Base-by-base conservation (phyloP, 2,329 filamentous ascomycete genomes). In the Sclerotinia glacialis region DNA sequence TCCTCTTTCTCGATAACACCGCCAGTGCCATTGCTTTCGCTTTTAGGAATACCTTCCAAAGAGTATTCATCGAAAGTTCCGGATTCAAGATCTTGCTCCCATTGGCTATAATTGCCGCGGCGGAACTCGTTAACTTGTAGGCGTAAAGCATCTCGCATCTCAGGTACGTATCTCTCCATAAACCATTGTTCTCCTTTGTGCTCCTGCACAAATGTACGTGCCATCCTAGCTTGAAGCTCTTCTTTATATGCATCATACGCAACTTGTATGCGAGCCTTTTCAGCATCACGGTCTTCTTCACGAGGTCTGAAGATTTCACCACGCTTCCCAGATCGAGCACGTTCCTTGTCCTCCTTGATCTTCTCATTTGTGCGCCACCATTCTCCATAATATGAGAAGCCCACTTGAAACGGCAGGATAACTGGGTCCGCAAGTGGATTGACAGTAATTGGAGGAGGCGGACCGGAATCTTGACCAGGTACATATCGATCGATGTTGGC, bases 181-280 rank as follows among this genome's bases (percentile, higher is more conserved):
- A 99, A 99, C 95, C 95, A 99, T 76, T 99, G 94, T 77, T 99
- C 95, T 53, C 88, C 88, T 77, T 96, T 97, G 79, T 99, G 95
- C 73, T 93, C 90, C 60, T 89, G 86, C 52, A 99, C 95, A 76
- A 99, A 99, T 1, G 86, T 83, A 71, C 93, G 88, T 0, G 95
- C 93, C 89, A 97, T 94, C 76, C 88, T 89, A 5, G 84, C 86
- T 73, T 89, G 87, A 2, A 90, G 79, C 46, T 89, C 86, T 74
- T 89, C 87, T 72, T 89, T 89, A 75, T 90, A 90, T 0, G 80
- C 71, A 73, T 90, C 87, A 71, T 89, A 89, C 1, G 86, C 86
- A 18, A 81, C 81, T 73, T 94, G 91, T 28, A 94, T 94, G 77
- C 86, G 89, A 61, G 86, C 86, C 76, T 92, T 89, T 77, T 94